Percentiles rank a stretch among this genome's conserved stretches.
These are phyloP conservation scores for Nemania diffusa DNA, from an alignment of 2,329 filamentous ascomycete species.

Conservation along the genomic window DNA sequence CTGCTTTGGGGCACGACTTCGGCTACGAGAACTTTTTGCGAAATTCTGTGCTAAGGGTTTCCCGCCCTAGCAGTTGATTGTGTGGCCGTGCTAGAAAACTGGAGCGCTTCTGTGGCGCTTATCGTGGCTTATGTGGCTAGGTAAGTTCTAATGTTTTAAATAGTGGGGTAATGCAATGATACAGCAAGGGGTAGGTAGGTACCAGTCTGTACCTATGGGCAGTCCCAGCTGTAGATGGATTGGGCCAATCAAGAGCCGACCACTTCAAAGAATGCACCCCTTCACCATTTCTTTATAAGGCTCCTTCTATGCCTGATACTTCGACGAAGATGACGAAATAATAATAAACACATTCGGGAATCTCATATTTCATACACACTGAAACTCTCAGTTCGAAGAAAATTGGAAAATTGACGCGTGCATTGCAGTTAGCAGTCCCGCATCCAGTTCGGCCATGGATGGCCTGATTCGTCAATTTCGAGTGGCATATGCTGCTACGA, in stretches of 20 bases:
- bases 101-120: constrained; percentile 5
- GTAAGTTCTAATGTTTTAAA: not conserved
- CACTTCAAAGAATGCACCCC: constrained; percentile 34
- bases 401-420: not conserved
- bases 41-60: constrained; percentile 50
- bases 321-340: constrained; percentile 6
- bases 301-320: not conserved
- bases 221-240: not conserved
- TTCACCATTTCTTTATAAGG: not conserved
- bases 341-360: not conserved
- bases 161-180: constrained; percentile 12
- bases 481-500: constrained; percentile 69
- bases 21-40: constrained; percentile 46
- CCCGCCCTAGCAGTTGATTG: constrained; percentile 44
- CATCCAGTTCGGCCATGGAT: constrained; percentile 63
- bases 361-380: not conserved
- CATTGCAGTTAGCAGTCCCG: not conserved
- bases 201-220: not conserved
- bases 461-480: constrained; percentile 78
- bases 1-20: constrained; percentile 41
- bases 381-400: not conserved
- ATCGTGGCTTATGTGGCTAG: constrained; percentile 29
- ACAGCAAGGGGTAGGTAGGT: not conserved
- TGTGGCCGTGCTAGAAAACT: constrained; percentile 37
- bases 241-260: constrained; percentile 37